Evolutionary conservation across 352 stramenopile species (phyloP), one percentile per base, ranked within the genome.

Genomic region (Phytopythium kandeliae): DNA sequence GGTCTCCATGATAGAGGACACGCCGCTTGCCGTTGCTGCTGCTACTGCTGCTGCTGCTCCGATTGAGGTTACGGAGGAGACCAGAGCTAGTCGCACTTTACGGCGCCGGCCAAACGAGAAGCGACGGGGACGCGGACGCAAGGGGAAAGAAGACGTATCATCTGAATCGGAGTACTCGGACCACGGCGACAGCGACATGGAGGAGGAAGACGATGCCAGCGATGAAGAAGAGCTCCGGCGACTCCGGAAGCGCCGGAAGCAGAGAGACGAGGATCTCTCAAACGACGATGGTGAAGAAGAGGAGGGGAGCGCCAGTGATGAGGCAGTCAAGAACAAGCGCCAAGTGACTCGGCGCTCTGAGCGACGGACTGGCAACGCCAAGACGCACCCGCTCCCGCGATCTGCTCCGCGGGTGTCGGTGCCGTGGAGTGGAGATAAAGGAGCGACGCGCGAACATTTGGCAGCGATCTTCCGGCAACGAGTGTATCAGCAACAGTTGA

Each of bases 401-500:
- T 48, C 42, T 13, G 25, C 8, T 6, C 25, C n/a, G 17, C 19
- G 60, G 63, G 9, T 15, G 51, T 11, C 46, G 11, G 3, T 30
- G 35, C 2, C 41, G 45, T 35, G 25, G 28, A 17, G 5, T 22
- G 54, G 31, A 42, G 55, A 21, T 15, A 25, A 17, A 11, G 43
- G 43, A 3, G 51, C 63, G 0, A 82, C 67, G 5, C 63, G 65
- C 31, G 70, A 89, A 42, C 69, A 74, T n/a, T 55, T 91, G 22
- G 65, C 72, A 2, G 66, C 62, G 17, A 86, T 89, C 46, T 91
- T 91, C 28, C 73, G 71, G 7, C 59, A 75, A 24, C 72, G 79
- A 11, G 36, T 89, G 15, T 67, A 80, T 34, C 73, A 80, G 28
- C 63, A 63, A 24, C 63, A 85, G 19, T 48, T 83, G 28, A 58